Evolutionary conservation across 768 basidiomycete genomes (phyloP), one percentile per base, ranked within the genome.

Genomic region (Leccinum variicolor): DNA sequence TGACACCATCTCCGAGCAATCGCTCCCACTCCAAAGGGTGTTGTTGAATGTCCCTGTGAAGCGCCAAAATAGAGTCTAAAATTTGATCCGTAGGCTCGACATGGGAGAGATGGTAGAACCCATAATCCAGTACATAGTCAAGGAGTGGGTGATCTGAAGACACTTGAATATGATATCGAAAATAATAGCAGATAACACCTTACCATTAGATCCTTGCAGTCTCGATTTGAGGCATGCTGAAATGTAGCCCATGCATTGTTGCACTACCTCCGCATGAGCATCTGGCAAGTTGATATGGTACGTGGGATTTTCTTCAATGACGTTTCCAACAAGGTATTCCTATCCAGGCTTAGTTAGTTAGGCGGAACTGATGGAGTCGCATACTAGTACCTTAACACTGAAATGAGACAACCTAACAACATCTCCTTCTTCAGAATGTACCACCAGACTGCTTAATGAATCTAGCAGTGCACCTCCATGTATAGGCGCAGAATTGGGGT

Each of bases 251-350:
- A 41, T 41, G 2, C n/a, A 41, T 41, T 41, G 39, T 41, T 41
- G 39, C 0, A 0, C n/a, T 41, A 41, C 39, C n/a, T 19, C 4
- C 0, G n/a, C 39, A 41, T 41, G n/a, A 41, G 39, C 39, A 41
- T 41, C n/a, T 10, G 0, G 10, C 5, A 10, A 11, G 4, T 41
- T 6, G n/a, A 19, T 41, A 41, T 19, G 39, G 2, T 10, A 19
- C n/a, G 1, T 3, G 10, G 2, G 39, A 19, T 41, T 19, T 19
- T 5, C 10, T 0, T 19, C 0, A 4, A 11, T 0, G 0, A 11
- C 4, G 4, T 41, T 11, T n/a, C 39, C 39, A 0, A 19, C n/a
- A 19, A 41, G n/a, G n/a, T 41, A 41, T 41, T 41, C 9, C 39
- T 41, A 0, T 19, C n/a, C n/a, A 11, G 2, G n/a, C 5, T 0